Evolutionary conservation across 495 filamentous ascomycete species (phyloP).

Genomic region (Penicillium paradoxum): DNA sequence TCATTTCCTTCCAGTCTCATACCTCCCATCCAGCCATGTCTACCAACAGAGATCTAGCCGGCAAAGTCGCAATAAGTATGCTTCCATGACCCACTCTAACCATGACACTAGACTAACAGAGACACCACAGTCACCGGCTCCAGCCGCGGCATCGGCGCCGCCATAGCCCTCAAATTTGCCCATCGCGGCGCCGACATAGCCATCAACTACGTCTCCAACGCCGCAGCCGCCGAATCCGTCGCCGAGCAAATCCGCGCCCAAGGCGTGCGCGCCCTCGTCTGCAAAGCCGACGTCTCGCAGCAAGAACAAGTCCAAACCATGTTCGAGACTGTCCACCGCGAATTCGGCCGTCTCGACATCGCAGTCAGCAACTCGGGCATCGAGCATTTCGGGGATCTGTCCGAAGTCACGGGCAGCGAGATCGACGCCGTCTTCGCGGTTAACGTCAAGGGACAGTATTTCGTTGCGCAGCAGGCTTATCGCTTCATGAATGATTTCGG

Average conservation of each 20-base stretch:
- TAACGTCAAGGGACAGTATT: conserved; percentile 55
- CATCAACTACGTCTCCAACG: conserved; percentile 33
- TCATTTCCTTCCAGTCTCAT: background rate
- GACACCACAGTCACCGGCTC: conserved; percentile 28
- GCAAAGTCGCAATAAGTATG: conserved; percentile 26
- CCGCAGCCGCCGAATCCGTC: conserved; percentile 39
- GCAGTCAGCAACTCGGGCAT: conserved; percentile 53
- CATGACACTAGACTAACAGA: background rate
- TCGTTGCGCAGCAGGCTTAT: conserved; percentile 65
- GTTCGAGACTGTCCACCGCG: conserved; percentile 39
- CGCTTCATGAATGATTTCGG: conserved; percentile 49
- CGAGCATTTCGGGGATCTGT: conserved; percentile 45
- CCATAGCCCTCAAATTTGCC: conserved; percentile 37
- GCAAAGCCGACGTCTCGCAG: conserved; percentile 49
- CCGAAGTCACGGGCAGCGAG: conserved; percentile 46
- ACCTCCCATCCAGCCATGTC: background rate
- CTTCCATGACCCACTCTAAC: no score
- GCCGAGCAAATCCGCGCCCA: conserved; percentile 40
- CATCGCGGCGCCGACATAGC: conserved; percentile 38
- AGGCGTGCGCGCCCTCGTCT: conserved; percentile 41
- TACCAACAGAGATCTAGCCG: conserved; percentile 18
- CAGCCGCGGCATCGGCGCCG: conserved; percentile 39
- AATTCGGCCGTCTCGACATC: conserved; percentile 40
- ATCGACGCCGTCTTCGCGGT: conserved; percentile 51
- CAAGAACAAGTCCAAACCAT: conserved; percentile 37